phyloP scores from a whole-genome alignment of 1,284 basidiomycete genomes.

The Xanthoconium separans region DNA sequence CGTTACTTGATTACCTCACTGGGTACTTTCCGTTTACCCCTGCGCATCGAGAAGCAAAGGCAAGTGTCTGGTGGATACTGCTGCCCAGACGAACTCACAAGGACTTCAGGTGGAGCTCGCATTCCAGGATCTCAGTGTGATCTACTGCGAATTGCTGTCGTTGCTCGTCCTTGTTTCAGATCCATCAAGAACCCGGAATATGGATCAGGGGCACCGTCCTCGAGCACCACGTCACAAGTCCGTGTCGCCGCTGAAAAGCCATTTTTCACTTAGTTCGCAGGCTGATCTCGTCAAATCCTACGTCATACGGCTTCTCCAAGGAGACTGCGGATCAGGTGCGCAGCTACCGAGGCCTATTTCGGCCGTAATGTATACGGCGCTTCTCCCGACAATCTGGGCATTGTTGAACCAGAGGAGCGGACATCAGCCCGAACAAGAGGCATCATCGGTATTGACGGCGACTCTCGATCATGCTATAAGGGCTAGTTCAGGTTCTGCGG shows the following conservation, averaged over 20 bases:
- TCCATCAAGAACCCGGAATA: conserved; percentile 9
- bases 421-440: conserved; percentile 21
- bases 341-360: conserved; percentile 51
- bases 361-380: conserved; percentile 60
- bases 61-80: conserved; percentile 24
- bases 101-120: conserved; percentile 51
- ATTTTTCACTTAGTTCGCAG: conserved; percentile 37
- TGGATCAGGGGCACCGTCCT: conserved; percentile 9
- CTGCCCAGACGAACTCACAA: conserved; percentile 1
- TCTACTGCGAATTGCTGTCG: conserved; percentile 75
- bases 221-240: conserved; percentile 5
- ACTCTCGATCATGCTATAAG: conserved; percentile 59
- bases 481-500: conserved; percentile 53
- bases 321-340: conserved; percentile 44
- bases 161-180: conserved; percentile 51
- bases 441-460: conserved; percentile 44
- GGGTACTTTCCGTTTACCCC: conserved; percentile 81
- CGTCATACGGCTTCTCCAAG: conserved; percentile 64
- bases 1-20: conserved; percentile 70
- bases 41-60: conserved; percentile 55
- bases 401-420: conserved; percentile 52
- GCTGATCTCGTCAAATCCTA: conserved; percentile 64
- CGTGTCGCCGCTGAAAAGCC: conserved; percentile 6
- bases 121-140: conserved; percentile 70
- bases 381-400: conserved; percentile 85